Base-by-base conservation (phyloP, 345 rosid species). In the Pelargonium nanum region DNA sequence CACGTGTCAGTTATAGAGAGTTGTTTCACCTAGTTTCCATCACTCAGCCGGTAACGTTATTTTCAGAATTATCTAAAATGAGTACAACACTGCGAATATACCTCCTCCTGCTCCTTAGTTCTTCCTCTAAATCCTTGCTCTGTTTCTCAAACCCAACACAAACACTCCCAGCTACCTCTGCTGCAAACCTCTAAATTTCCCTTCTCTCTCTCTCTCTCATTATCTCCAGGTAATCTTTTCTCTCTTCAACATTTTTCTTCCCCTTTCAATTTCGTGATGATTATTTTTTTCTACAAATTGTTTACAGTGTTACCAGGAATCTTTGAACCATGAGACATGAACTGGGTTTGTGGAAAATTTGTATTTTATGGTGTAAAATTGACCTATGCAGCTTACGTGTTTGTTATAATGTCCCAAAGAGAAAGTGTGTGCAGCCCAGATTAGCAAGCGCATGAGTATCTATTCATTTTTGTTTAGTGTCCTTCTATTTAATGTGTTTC, bases 21-120 rank as follows among this genome's bases (percentile, higher is more conserved):
- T 17, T 19, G 55, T 52, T 52, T 52, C 21, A 52, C 22, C 21
- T 8, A 52, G 5, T 52, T 4, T 52, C 55, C 55, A 20, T 52
- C 22, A 19, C 22, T 19, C 55, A 6, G 55, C 22, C 55, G 4
- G 55, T 52, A 20, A 52, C n/a, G 5, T 52, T 19, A 52, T 52
- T 20, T 40, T 40, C 15, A 12, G 48, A 40, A 40, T 40, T 40
- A 40, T 40, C 48, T 40, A 12, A 40, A 40, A 3, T 5, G 40
- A 55, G 53, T 57, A 65, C 30, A 60, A 25, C n/a, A n/a, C n/a
- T n/a, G n/a, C 40, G 69, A 70, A 65, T 70, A 70, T 70, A 12
- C 67, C 24, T 20, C 10, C 22, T 7, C 12, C 5, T 20, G 12
- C 19, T 20, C 56, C 19, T 21, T 26, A 60, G 59, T 64, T 55